These are phyloP conservation scores for Populus deltoides DNA, from an alignment of 345 rosid species.

Conservation along the genomic window DNA sequence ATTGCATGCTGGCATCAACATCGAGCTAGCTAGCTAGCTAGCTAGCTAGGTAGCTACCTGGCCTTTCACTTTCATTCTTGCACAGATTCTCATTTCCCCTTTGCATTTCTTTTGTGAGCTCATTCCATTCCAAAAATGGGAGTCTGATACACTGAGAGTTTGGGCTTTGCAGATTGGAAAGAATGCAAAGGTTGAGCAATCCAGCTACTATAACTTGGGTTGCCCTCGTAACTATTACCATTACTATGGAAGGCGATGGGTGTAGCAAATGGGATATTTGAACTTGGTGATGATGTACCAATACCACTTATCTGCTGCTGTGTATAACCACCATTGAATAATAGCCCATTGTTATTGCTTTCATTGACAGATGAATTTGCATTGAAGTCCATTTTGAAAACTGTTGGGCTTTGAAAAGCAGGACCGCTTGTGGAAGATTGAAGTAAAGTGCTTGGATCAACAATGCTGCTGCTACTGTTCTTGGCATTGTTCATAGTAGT, in stretches of 20 bases:
- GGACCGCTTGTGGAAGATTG: constrained; percentile 7
- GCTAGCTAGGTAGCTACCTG: background rate
- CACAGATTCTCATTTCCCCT: constrained; percentile 32
- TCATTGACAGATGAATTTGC: constrained; percentile 19
- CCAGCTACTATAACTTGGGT: constrained; percentile 41
- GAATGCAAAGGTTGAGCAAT: constrained; percentile 47
- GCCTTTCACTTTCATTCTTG: background rate
- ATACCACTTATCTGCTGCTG: constrained; percentile 25
- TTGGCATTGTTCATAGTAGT: constrained; percentile 8
- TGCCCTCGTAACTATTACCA: constrained; percentile 34
- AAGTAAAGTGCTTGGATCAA: constrained; percentile 15
- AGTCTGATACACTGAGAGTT: constrained; percentile 67
- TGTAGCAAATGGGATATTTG: constrained; percentile 43
- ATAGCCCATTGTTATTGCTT: constrained; percentile 15
- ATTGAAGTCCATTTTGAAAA: constrained; percentile 33
- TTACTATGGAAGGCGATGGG: constrained; percentile 29
- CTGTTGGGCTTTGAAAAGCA: constrained; percentile 18
- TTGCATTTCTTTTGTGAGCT: constrained; percentile 19
- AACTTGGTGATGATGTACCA: constrained; percentile 5
- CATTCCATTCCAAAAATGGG: constrained; percentile 90
- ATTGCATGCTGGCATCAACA: constrained; percentile 15
- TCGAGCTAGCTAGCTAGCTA: background rate
- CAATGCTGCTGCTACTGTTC: constrained; percentile 6
- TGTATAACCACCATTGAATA: constrained; percentile 35
- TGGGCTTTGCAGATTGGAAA: constrained; percentile 61